Conservation (phyloP, 768 basidiomycete species). For the Strobilomyces confusus region DNA sequence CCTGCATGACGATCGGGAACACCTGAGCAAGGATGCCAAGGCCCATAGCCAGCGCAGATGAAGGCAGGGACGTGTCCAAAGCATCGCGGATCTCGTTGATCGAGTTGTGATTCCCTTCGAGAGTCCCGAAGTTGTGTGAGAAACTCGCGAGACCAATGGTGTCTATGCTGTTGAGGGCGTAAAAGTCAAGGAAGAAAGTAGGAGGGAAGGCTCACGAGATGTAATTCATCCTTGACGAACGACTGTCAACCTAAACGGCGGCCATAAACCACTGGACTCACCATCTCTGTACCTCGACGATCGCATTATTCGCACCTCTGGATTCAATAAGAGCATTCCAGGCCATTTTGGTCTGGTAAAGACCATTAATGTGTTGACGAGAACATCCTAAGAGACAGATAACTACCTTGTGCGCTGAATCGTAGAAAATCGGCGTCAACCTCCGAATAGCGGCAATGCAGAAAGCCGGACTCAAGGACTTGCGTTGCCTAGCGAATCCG, state of each 20-base stretch:
- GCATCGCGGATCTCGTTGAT: conserved; percentile 41
- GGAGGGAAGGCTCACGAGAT: conserved; percentile 24
- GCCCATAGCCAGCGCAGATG: conserved; percentile 27
- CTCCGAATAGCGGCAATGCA: too few relatives aligned
- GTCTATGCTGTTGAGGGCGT: conserved; percentile 40
- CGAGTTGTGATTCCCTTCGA: conserved; percentile 44
- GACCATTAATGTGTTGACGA: neutral
- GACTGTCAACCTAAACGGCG: neutral
- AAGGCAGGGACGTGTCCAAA: conserved; percentile 18
- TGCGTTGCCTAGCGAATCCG: too few relatives aligned
- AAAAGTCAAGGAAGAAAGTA: neutral
- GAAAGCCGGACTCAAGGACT: too few relatives aligned
- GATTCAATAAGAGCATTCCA: conserved; percentile 30
- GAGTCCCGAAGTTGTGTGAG: conserved; percentile 51
- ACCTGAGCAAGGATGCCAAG: conserved; percentile 35
- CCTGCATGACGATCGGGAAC: conserved; percentile 34
- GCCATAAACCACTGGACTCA: neutral
- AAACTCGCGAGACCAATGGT: conserved; percentile 58
- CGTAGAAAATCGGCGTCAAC: too few relatives aligned
- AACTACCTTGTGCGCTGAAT: too few relatives aligned
- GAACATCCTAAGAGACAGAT: too few relatives aligned
- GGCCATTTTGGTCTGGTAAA: conserved; percentile 25
- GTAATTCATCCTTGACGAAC: conserved; percentile 29
- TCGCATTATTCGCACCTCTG: conserved; percentile 7
- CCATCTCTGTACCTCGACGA: conserved; percentile 39